Conservation (phyloP, 1,284 basidiomycete genomes). For the Ustilago loliicola region DNA sequence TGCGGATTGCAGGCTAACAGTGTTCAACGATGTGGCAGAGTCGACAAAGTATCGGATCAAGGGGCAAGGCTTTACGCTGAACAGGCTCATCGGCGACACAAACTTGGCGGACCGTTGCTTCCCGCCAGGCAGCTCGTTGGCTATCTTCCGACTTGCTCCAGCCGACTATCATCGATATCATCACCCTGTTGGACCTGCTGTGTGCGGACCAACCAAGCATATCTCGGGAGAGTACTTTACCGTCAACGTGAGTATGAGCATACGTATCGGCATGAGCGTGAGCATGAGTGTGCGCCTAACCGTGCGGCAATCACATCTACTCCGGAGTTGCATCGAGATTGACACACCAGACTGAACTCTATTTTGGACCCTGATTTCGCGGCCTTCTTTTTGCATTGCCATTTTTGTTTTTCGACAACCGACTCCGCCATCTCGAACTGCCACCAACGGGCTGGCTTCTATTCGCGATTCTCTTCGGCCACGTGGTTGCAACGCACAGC, state of each 20-base stretch:
- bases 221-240: conserved; percentile 70
- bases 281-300: background rate
- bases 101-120: conserved; percentile 71
- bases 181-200: conserved; percentile 83
- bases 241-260: conserved; percentile 75
- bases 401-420: background rate
- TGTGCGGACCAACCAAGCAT: conserved; percentile 73
- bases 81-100: conserved; percentile 78
- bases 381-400: conserved; percentile 3
- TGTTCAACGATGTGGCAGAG: conserved; percentile 85
- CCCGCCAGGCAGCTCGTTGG: conserved; percentile 71
- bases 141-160: conserved; percentile 83
- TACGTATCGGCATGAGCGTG: background rate
- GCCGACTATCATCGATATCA: conserved; percentile 96
- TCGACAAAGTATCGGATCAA: conserved; percentile 97
- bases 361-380: conserved; percentile 1
- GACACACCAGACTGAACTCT: background rate
- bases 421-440: background rate
- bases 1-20: conserved; percentile 94
- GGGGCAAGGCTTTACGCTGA: conserved; percentile 89
- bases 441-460: too few species aligned
- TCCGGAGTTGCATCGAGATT: background rate
- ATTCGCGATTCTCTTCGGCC: background rate
- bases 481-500: conserved; percentile 23
- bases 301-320: too few species aligned